Conservation (phyloP, 208 protist genomes). For the Leishmania aethiopica region DNA sequence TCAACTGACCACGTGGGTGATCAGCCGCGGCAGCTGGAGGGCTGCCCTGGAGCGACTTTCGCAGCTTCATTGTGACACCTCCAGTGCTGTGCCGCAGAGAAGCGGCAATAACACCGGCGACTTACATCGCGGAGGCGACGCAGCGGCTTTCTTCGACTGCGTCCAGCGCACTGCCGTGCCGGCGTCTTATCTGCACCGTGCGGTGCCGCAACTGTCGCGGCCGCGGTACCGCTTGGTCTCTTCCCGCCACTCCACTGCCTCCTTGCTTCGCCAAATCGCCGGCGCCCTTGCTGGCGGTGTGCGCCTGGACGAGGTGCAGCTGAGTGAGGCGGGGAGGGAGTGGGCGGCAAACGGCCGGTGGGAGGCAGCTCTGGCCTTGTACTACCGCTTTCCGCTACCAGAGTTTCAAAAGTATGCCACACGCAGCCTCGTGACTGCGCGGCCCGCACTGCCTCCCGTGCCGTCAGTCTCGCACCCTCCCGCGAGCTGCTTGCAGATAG, state of each 20-base stretch:
- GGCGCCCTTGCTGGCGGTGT: conserved; percentile 48
- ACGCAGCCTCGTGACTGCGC: conserved; percentile 36
- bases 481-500: neutral
- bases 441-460: conserved; percentile 3
- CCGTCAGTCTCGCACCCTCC: neutral
- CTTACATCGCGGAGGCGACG: neutral
- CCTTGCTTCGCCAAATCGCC: conserved; percentile 40
- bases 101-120: neutral
- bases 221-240: conserved; percentile 16
- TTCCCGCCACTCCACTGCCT: neutral
- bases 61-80: conserved; percentile 1
- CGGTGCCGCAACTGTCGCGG: conserved; percentile 17
- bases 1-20: conserved; percentile 41
- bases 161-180: conserved; percentile 41
- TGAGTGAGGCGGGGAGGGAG: conserved; percentile 46
- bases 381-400: conserved; percentile 45
- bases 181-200: conserved; percentile 9
- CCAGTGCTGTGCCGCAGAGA: neutral
- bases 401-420: conserved; percentile 65
- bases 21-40: conserved; percentile 52
- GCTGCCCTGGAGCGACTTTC: conserved; percentile 31
- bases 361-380: conserved; percentile 54
- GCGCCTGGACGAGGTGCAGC: conserved; percentile 66
- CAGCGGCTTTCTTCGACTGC: conserved; percentile 34
- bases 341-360: conserved; percentile 55